Percentiles rank a stretch among this genome's conserved stretches.
phyloP scores from a whole-genome alignment of 2,329 filamentous ascomycete genomes.

The Colletotrichum plurivorum region DNA sequence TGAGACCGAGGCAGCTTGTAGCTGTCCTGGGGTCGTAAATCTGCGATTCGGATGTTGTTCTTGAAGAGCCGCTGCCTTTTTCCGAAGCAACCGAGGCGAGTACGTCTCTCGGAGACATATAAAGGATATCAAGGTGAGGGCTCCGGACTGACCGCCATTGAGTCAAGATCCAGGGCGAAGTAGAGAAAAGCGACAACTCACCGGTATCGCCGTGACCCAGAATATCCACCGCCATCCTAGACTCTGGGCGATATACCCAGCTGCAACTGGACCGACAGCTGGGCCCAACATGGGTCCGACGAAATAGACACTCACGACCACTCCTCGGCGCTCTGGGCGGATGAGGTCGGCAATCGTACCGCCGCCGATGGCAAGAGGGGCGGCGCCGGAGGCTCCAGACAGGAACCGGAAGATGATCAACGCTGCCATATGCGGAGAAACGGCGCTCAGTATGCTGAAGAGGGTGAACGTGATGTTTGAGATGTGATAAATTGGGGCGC shows the following conservation, averaged over 20 bases:
- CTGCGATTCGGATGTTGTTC: not conserved
- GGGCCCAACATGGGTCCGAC: conserved; percentile 62
- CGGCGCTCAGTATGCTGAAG: conserved; percentile 49
- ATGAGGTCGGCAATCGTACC: conserved; percentile 79
- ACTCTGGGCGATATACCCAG: conserved; percentile 57
- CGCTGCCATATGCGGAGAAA: conserved; percentile 48
- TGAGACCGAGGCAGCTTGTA: not conserved
- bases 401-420: conserved; percentile 65
- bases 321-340: conserved; percentile 66
- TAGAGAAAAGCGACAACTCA: not conserved
- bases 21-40: not conserved
- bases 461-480: conserved; percentile 61
- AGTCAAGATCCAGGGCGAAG: not conserved
- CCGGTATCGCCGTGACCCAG: conserved; percentile 59
- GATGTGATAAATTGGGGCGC: conserved; percentile 63
- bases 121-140: conserved; percentile 52
- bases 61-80: not conserved
- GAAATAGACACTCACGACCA: conserved; percentile 66
- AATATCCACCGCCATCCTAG: conserved; percentile 66
- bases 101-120: conserved; percentile 63
- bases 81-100: conserved; percentile 58
- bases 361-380: conserved; percentile 61
- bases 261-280: conserved; percentile 60
- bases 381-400: conserved; percentile 1
- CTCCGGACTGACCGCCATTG: conserved; percentile 42